Percentiles rank a stretch among this genome's conserved stretches.
These are phyloP conservation scores for Fusarium phyllophilum DNA, from an alignment of 2,329 filamentous ascomycete genomes.

Conservation along the genomic window DNA sequence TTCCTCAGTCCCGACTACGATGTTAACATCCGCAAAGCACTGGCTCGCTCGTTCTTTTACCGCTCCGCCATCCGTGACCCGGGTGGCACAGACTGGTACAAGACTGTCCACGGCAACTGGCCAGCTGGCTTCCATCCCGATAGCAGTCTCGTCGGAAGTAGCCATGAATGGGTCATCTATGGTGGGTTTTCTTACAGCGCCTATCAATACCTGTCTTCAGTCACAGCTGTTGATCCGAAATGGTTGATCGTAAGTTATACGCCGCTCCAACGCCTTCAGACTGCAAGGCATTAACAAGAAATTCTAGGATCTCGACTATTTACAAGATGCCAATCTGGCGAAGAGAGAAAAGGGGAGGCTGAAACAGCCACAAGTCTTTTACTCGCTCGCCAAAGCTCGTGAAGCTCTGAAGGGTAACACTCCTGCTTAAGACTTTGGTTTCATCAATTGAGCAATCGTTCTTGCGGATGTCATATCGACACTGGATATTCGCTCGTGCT, in stretches of 20 bases:
- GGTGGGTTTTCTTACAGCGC: neutral
- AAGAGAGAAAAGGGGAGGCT: neutral
- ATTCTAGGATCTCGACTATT: neutral
- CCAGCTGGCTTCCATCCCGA: neutral
- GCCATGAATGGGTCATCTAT: neutral
- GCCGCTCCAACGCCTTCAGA: accelerated
- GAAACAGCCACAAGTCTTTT: neutral
- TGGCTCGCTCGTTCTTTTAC: neutral
- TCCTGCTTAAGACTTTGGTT: neutral
- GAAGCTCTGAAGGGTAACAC: neutral
- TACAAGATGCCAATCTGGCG: accelerated
- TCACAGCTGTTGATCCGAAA: neutral
- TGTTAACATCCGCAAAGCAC: neutral
- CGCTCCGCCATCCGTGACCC: neutral
- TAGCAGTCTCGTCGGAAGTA: neutral
- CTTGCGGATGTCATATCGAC: neutral
- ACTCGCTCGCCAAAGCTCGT: neutral
- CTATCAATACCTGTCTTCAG: neutral
- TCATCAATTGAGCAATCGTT: neutral
- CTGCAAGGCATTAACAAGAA: neutral
- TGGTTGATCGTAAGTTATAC: neutral
- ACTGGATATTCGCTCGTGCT: neutral
- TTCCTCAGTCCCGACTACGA: neutral
- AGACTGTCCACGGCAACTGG: neutral
- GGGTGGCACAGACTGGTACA: neutral